Percentiles rank a stretch among this genome's conserved stretches.
phyloP scores from a whole-genome alignment of 257 asterid genomes.

The Parsonsia alboflavescens region DNA sequence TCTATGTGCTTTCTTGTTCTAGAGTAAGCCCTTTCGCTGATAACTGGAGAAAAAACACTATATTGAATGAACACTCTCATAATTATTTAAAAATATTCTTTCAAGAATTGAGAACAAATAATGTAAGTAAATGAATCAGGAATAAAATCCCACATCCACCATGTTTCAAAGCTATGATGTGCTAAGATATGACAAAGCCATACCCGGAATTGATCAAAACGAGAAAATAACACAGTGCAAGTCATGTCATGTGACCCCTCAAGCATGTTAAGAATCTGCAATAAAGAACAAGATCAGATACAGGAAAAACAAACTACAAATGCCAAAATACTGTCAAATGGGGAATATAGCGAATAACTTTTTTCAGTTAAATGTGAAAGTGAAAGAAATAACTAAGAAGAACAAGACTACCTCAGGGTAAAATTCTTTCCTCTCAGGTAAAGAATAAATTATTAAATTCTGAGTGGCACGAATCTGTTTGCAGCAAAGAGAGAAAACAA shows the following conservation, averaged over 20 bases:
- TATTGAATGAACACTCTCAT: no score
- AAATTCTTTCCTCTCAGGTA: constrained; percentile 92
- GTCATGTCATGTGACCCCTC: constrained; percentile 63
- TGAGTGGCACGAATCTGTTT: constrained; percentile 80
- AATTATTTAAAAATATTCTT: neutral
- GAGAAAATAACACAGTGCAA: constrained; percentile 83
- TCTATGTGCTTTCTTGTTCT: neutral
- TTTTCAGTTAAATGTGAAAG: neutral
- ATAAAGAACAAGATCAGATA: constrained; percentile 9
- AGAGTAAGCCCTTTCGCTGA: neutral
- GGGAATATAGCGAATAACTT: neutral
- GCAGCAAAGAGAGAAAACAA: neutral
- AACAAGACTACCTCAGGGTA: constrained; percentile 71
- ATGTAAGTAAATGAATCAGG: neutral
- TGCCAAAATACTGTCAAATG: neutral
- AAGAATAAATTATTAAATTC: constrained; percentile 72
- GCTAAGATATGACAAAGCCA: constrained; percentile 8
- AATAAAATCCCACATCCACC: neutral
- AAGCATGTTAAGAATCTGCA: constrained; percentile 82
- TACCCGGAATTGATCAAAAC: constrained; percentile 82
- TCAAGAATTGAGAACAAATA: neutral
- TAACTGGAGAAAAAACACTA: neutral
- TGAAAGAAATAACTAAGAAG: neutral
- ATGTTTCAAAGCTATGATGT: neutral
- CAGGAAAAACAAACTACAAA: neutral